These are phyloP conservation scores for Cutaneotrichosporon curvatum DNA, from an alignment of 1,284 basidiomycete species.

Conservation along the genomic window DNA sequence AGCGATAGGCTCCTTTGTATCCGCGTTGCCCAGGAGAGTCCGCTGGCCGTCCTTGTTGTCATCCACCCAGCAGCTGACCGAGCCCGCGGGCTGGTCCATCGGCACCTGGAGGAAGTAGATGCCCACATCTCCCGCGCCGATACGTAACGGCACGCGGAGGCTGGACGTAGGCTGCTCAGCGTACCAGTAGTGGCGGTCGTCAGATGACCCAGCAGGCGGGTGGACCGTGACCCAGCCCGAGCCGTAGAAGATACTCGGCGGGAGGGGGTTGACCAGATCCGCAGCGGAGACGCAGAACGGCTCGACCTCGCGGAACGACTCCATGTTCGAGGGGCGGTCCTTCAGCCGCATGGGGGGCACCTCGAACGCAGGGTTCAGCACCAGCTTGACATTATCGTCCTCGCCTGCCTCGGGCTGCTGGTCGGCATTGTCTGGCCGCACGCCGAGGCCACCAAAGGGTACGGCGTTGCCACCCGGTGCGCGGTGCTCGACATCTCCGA, in stretches of 20 bases:
- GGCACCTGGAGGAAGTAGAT: conserved; percentile 46
- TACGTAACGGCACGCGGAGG: conserved; percentile 40
- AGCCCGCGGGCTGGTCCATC: conserved; percentile 41
- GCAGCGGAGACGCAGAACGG: conserved; percentile 89
- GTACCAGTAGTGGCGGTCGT: conserved; percentile 77
- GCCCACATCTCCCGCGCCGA: conserved; percentile 47
- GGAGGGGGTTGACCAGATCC: conserved; percentile 88
- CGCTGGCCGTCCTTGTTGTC: conserved; percentile 46
- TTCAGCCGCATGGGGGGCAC: conserved; percentile 69
- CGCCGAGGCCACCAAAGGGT: conserved; percentile 39
- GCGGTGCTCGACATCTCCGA: conserved; percentile 3
- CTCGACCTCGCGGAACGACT: conserved; percentile 70
- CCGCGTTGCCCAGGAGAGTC: conserved; percentile 43
- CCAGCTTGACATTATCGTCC: conserved; percentile 9
- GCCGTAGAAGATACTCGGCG: conserved; percentile 78
- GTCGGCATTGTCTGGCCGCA: conserved; percentile 40
- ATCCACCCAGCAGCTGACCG: conserved; percentile 47
- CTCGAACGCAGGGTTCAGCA: conserved; percentile 42
- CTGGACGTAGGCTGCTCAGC: conserved; percentile 49
- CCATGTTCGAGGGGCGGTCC: conserved; percentile 57
- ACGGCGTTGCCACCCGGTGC: conserved; percentile 1
- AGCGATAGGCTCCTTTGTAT: conserved; percentile 25
- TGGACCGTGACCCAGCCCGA: conserved; percentile 78
- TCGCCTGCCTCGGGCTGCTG: conserved; percentile 26
- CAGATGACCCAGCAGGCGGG: conserved; percentile 52